Conservation (phyloP, 257 asterid species). For the Solanum sitiens region DNA sequence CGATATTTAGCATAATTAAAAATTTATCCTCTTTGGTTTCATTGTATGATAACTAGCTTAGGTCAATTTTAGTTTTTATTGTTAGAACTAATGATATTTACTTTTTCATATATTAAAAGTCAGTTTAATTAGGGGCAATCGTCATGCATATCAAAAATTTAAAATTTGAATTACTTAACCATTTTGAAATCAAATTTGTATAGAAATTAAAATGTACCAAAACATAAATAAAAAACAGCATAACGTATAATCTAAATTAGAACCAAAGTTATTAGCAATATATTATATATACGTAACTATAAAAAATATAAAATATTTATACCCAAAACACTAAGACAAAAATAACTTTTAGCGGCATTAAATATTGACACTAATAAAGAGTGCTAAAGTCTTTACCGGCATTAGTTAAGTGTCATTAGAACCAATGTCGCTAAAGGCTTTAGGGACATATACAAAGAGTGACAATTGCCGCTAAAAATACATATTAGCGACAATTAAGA, state of each 20-base stretch:
- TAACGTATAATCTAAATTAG: background rate
- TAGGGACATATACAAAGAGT: too few relatives aligned
- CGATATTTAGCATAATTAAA: too few relatives aligned
- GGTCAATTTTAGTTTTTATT: background rate
- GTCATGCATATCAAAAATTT: background rate
- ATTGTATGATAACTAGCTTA: background rate
- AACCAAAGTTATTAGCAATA: background rate
- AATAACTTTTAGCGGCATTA: too few relatives aligned
- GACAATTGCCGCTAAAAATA: too few relatives aligned
- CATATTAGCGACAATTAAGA: too few relatives aligned
- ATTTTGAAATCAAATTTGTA: background rate
- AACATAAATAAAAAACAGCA: background rate
- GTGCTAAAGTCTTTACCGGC: too few relatives aligned
- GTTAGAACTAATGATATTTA: background rate
- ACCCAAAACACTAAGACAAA: too few relatives aligned
- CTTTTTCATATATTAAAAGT: background rate
- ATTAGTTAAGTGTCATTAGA: too few relatives aligned
- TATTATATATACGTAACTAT: background rate
- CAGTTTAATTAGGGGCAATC: background rate
- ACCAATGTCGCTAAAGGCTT: too few relatives aligned
- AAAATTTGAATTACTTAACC: background rate
- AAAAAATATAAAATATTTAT: background rate
- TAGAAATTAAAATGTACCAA: background rate
- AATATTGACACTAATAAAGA: too few relatives aligned
- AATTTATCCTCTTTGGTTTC: background rate